A percentile compares a stretch with the other conserved stretches of the same genome.
Evolutionary conservation across 2,329 filamentous ascomycete species (phyloP).

Genomic region (Diaporthe vexans): DNA sequence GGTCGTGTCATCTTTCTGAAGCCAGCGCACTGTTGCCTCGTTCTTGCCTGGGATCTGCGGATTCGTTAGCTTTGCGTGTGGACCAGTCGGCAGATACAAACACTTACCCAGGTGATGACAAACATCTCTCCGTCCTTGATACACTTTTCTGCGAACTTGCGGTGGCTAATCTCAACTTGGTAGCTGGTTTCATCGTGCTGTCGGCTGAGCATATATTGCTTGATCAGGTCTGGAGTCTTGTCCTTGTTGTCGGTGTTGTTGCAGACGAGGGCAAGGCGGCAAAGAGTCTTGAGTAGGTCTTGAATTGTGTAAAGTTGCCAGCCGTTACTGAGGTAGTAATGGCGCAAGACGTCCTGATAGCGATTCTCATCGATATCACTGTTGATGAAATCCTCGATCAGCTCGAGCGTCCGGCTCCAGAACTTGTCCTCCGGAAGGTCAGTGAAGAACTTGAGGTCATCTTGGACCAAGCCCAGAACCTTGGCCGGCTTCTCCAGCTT

Average conservation of each 20-base stretch:
- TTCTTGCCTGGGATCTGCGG: conserved; percentile 75
- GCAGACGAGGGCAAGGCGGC: conserved; percentile 85
- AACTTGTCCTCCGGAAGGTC: conserved; percentile 75
- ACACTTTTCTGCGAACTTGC: conserved; percentile 92
- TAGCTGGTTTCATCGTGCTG: conserved; percentile 89
- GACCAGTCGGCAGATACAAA: background rate
- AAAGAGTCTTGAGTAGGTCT: conserved; percentile 85
- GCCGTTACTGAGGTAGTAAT: conserved; percentile 90
- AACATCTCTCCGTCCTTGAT: conserved; percentile 95
- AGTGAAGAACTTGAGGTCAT: conserved; percentile 83
- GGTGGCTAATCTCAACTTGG: conserved; percentile 88
- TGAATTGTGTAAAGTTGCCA: conserved; percentile 96
- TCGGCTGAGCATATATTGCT: conserved; percentile 86
- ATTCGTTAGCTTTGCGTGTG: conserved; percentile 29
- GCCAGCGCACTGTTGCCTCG: conserved; percentile 79
- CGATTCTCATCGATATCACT: conserved; percentile 85
- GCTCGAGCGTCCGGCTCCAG: conserved; percentile 86
- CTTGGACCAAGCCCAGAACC: conserved; percentile 86
- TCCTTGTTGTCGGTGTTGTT: conserved; percentile 91
- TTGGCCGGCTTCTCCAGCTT: conserved; percentile 84
- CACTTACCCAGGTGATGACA: conserved; percentile 88
- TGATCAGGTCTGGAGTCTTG: conserved; percentile 91
- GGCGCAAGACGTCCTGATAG: conserved; percentile 90
- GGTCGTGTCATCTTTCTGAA: conserved; percentile 78
- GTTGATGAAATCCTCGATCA: conserved; percentile 89